phyloP scores from a whole-genome alignment of 441 rosid species.

The Codiaeum variegatum region DNA sequence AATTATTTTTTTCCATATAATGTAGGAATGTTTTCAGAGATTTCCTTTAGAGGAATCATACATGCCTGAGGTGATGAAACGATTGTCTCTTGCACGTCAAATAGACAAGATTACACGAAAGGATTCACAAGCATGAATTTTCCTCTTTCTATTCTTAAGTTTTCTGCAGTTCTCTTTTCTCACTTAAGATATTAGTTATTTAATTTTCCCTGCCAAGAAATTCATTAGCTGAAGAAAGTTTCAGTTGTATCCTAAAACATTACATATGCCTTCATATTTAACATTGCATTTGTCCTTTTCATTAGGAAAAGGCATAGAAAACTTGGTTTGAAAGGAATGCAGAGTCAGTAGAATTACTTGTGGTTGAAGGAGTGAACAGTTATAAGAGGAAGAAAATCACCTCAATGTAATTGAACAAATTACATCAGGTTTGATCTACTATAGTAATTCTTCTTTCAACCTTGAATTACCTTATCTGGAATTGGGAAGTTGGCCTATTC shows the following conservation, averaged over 20 bases:
- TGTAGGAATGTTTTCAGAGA: constrained; percentile 71
- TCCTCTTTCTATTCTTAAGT: not conserved
- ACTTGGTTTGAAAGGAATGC: constrained; percentile 86
- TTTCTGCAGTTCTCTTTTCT: not conserved
- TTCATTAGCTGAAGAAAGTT: constrained; percentile 4
- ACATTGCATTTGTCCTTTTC: constrained; percentile 11
- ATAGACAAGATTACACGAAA: constrained; percentile 71
- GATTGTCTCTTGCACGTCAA: constrained; percentile 88
- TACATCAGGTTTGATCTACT: constrained; percentile 56
- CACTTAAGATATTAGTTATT: not conserved
- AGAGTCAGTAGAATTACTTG: constrained; percentile 57
- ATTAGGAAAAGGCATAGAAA: constrained; percentile 71
- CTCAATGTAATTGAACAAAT: constrained; percentile 52
- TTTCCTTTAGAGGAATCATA: constrained; percentile 89
- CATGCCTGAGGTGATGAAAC: constrained; percentile 82
- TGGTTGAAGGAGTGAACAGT: constrained; percentile 73
- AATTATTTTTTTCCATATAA: constrained; percentile 11
- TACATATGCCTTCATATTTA: constrained; percentile 6
- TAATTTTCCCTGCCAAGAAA: not conserved
- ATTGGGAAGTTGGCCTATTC: not conserved
- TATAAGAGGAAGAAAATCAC: constrained; percentile 59
- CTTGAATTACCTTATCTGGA: not conserved
- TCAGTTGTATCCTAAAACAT: constrained; percentile 5
- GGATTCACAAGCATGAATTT: constrained; percentile 65
- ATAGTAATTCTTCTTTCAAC: not conserved